Conservation (phyloP, 768 basidiomycete genomes). For the Suillus placidus region DNA sequence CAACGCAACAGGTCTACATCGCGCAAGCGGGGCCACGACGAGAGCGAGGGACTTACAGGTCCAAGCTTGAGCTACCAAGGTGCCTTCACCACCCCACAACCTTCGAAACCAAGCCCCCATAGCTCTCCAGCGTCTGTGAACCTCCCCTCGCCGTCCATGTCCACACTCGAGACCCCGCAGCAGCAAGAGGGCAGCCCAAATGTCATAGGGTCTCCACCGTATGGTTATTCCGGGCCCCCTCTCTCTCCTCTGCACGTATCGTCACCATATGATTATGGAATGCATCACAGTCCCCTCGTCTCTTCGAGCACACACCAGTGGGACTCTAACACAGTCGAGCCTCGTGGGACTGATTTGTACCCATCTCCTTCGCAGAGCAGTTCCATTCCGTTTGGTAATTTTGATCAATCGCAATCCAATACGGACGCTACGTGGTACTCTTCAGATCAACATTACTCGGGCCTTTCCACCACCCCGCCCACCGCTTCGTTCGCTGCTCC, state of each 20-base stretch:
- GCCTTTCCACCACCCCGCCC: slow-evolving; percentile 60
- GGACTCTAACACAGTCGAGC: slow-evolving; percentile 45
- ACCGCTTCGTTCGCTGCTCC: slow-evolving; percentile 67
- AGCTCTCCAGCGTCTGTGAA: slow-evolving; percentile 77
- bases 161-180: slow-evolving; percentile 48
- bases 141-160: slow-evolving; percentile 69
- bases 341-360: slow-evolving; percentile 46
- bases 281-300: slow-evolving; percentile 37
- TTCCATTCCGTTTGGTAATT: slow-evolving; percentile 46
- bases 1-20: slow-evolving; percentile 77
- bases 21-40: slow-evolving; percentile 71
- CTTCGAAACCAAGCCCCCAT: slow-evolving; percentile 59
- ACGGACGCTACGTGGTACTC: slow-evolving; percentile 43
- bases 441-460: slow-evolving; percentile 44
- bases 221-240: slow-evolving; percentile 46
- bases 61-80: slow-evolving; percentile 48
- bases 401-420: slow-evolving; percentile 43
- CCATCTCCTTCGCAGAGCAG: slow-evolving; percentile 39
- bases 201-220: slow-evolving; percentile 46
- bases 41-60: slow-evolving; percentile 56
- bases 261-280: slow-evolving; percentile 58
- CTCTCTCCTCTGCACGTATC: slow-evolving; percentile 55
- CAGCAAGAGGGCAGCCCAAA: slow-evolving; percentile 59
- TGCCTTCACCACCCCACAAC: slow-evolving; percentile 57
- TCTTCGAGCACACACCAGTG: slow-evolving; percentile 40